Percentiles rank a stretch among this genome's conserved stretches.
Evolutionary conservation across 2,329 filamentous ascomycete species (phyloP).

Genomic region (Colletotrichum cuscutae): DNA sequence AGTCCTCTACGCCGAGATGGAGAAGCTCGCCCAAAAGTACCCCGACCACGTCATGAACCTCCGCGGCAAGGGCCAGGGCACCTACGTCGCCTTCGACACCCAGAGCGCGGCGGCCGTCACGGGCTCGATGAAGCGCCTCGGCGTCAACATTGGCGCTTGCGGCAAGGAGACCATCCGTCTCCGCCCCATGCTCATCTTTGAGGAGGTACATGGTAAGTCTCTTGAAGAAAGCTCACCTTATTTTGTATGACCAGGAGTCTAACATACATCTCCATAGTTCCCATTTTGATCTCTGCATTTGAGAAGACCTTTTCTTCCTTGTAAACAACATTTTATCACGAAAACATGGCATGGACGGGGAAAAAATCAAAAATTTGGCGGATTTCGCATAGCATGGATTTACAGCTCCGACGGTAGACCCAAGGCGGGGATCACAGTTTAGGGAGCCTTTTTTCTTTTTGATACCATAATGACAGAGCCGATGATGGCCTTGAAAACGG

Average conservation of each 20-base stretch:
- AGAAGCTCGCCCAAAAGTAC: conserved; percentile 71
- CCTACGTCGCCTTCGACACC: conserved; percentile 84
- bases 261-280: neutral
- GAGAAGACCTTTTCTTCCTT: conserved; percentile 75
- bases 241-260: neutral
- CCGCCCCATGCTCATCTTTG: conserved; percentile 85
- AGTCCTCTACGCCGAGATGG: conserved; percentile 74
- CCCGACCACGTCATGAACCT: conserved; percentile 78
- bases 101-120: conserved; percentile 76
- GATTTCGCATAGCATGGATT: conserved; percentile 25
- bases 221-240: neutral
- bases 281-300: conserved; percentile 78
- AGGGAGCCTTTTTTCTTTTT: neutral
- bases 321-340: conserved; percentile 11
- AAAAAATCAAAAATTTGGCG: neutral
- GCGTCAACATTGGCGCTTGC: conserved; percentile 82
- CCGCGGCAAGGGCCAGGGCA: conserved; percentile 79
- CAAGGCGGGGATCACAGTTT: neutral
- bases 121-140: conserved; percentile 75
- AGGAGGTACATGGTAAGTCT: conserved; percentile 68
- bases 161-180: conserved; percentile 76
- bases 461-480: conserved; percentile 27
- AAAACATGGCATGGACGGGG: neutral
- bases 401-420: neutral
- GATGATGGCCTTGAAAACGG: neutral